These are phyloP conservation scores for Brasenia schreberi DNA, from an alignment of 164 flowering plant species.

Conservation along the genomic window DNA sequence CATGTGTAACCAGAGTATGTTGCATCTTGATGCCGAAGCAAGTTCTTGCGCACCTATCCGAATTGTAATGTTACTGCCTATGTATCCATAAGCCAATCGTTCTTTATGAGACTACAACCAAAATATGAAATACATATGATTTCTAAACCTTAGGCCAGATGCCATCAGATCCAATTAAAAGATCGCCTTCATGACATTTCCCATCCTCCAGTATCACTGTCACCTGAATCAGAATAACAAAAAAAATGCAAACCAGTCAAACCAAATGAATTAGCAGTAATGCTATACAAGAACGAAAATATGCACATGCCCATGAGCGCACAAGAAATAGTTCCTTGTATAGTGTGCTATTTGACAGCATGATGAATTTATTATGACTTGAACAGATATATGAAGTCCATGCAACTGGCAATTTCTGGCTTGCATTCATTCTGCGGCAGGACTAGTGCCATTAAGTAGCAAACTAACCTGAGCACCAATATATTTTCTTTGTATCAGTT, in stretches of 20 bases:
- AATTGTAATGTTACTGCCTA: not conserved
- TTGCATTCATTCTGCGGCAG: too few relatives aligned
- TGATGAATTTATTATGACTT: too few relatives aligned
- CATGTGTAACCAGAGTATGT: conserved; percentile 85
- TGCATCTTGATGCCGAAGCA: conserved; percentile 68
- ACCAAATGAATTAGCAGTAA: not conserved
- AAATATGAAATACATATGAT: not conserved
- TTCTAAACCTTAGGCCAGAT: conserved; percentile 83
- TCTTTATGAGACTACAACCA: not conserved
- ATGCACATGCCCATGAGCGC: too few relatives aligned
- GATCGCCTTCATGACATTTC: conserved; percentile 69
- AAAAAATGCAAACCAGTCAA: not conserved
- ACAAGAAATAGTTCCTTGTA: too few relatives aligned
- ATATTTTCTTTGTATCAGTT: too few relatives aligned
- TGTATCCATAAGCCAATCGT: not conserved
- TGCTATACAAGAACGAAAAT: too few relatives aligned
- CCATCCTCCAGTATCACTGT: conserved; percentile 77
- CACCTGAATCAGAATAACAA: conserved; percentile 29
- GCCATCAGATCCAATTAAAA: conserved; percentile 96
- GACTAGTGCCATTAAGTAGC: too few relatives aligned
- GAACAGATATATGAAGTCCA: too few relatives aligned
- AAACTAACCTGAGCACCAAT: too few relatives aligned
- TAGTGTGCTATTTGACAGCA: too few relatives aligned
- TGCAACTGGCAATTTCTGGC: too few relatives aligned
- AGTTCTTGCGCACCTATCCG: conserved; percentile 65